Conservation (phyloP, 345 rosid genomes). For the Rhodamnia rubescens region DNA sequence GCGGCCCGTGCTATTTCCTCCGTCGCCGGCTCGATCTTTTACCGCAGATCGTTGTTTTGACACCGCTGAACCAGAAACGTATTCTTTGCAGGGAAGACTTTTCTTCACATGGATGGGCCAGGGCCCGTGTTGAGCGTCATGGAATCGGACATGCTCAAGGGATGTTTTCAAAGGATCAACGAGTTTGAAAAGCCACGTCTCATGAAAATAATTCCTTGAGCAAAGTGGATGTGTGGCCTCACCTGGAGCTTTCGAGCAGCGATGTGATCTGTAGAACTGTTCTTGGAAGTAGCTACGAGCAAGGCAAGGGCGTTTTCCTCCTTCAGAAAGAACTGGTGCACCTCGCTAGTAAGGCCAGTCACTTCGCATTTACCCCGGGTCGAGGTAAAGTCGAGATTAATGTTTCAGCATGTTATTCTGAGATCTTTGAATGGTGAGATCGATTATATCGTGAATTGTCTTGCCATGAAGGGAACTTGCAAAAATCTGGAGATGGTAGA, state of each 20-base stretch:
- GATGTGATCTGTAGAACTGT: not conserved
- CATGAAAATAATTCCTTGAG: no score
- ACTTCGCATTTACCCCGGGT: not conserved
- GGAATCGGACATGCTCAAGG: conserved; percentile 27
- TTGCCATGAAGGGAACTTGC: not conserved
- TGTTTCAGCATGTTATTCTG: not conserved
- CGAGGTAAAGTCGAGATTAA: not conserved
- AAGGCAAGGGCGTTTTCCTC: not conserved
- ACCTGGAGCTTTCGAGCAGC: no score
- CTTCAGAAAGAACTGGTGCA: not conserved
- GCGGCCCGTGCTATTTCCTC: no score
- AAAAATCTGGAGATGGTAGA: not conserved
- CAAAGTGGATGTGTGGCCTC: no score
- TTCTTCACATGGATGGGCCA: no score
- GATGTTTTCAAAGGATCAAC: conserved; percentile 12
- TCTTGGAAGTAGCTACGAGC: not conserved
- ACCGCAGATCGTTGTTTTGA: no score
- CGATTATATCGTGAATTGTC: not conserved
- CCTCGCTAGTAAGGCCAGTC: not conserved
- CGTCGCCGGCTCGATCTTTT: no score
- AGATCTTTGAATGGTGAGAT: not conserved
- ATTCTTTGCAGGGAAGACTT: no score
- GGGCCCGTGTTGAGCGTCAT: not conserved
- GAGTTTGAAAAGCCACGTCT: conserved; percentile 21
- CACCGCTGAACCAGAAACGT: no score